Conservation (phyloP, 2,329 filamentous ascomycete genomes). For the Eutypa lata region DNA sequence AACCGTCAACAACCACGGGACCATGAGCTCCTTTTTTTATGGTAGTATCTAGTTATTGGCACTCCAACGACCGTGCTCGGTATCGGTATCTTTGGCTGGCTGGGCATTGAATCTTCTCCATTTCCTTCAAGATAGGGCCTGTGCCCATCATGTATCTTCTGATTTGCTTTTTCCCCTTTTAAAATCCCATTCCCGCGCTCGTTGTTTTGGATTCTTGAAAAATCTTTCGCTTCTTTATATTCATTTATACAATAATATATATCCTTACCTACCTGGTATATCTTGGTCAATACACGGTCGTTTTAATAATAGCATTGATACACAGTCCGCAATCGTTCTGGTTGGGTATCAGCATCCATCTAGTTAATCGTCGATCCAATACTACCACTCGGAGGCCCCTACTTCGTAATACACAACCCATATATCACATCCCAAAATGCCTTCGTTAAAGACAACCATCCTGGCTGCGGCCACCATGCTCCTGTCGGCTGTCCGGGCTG, state of each 20-base stretch:
- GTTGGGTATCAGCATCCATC: background rate
- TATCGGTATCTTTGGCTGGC: background rate
- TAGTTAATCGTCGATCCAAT: background rate
- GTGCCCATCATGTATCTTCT: background rate
- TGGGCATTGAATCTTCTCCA: background rate
- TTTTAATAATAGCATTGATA: background rate
- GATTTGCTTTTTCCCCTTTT: background rate
- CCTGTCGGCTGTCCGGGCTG: constrained; percentile 49
- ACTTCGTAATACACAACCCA: constrained; percentile 6
- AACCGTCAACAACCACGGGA: background rate
- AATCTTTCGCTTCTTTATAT: background rate
- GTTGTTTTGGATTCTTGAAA: background rate
- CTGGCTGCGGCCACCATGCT: constrained; percentile 54
- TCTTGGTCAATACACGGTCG: background rate
- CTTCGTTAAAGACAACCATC: constrained; percentile 49
- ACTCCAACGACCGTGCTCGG: background rate
- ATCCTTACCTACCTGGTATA: background rate
- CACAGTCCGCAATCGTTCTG: background rate
- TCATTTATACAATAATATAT: background rate
- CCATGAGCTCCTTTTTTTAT: background rate
- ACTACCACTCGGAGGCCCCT: background rate
- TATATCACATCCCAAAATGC: constrained; percentile 40
- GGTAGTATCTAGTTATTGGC: background rate
- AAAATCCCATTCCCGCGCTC: background rate
- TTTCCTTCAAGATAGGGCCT: background rate